Conservation (phyloP, 2,329 filamentous ascomycete genomes). For the Pseudogymnoascus sp. region DNA sequence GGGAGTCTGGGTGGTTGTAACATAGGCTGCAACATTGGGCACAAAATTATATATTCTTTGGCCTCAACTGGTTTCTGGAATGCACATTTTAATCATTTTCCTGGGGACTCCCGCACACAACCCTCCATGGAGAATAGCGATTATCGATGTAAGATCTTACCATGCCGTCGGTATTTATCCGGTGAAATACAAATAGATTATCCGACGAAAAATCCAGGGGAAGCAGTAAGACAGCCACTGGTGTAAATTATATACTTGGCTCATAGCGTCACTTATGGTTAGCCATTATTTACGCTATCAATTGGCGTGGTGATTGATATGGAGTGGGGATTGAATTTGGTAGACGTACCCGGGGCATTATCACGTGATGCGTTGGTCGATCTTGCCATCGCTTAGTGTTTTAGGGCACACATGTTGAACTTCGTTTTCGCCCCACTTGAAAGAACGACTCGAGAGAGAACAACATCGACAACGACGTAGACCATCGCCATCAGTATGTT, state of each 20-base stretch:
- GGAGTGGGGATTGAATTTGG: not conserved
- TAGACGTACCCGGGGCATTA: not conserved
- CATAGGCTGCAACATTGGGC: not conserved
- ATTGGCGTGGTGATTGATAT: not conserved
- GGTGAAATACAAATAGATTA: not conserved
- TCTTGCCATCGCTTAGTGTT: conserved; percentile 10
- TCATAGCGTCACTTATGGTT: not conserved
- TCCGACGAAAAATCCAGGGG: not conserved
- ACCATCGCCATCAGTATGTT: conserved; percentile 48
- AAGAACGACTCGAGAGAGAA: conserved; percentile 10
- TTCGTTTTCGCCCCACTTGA: conserved; percentile 11
- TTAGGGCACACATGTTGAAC: conserved; percentile 12
- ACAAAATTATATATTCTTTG: not conserved
- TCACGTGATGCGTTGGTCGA: not conserved
- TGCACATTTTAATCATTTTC: not conserved
- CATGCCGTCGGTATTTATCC: not conserved
- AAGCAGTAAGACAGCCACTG: not conserved
- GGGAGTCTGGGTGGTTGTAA: not conserved
- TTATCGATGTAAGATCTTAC: not conserved
- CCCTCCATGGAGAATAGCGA: too few relatives aligned
- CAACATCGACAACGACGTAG: conserved; percentile 19
- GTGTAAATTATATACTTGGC: not conserved
- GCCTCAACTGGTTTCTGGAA: not conserved
- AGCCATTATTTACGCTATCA: not conserved
- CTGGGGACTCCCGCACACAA: not conserved